Evolutionary conservation across 108 stramenopile species (phyloP).

Genomic region (Cyclotella kingstonii): DNA sequence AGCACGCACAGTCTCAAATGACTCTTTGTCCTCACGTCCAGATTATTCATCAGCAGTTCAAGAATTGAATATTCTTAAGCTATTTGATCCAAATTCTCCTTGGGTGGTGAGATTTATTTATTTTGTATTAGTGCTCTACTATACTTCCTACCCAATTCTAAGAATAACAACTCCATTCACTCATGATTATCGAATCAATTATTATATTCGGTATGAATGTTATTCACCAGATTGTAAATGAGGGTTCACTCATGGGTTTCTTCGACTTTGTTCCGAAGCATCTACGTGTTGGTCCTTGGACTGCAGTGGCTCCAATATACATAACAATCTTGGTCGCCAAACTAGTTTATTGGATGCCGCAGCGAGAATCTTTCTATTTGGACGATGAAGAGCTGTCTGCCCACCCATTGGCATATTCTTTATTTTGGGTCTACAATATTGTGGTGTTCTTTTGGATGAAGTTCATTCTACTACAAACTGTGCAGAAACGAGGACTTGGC

Average conservation of each 20-base stretch:
- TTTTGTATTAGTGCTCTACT: not conserved
- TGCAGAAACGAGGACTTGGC: constrained; percentile 20
- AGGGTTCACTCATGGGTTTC: constrained; percentile 54
- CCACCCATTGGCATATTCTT: constrained; percentile 19
- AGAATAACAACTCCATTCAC: not conserved
- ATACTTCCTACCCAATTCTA: not conserved
- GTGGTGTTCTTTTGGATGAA: constrained; percentile 26
- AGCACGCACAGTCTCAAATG: not conserved
- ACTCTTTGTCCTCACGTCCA: not conserved
- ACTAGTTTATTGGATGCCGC: constrained; percentile 30
- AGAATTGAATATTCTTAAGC: constrained; percentile 6
- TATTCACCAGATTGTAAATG: constrained; percentile 16
- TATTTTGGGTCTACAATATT: constrained; percentile 25
- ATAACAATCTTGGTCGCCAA: constrained; percentile 22
- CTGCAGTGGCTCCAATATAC: constrained; percentile 25
- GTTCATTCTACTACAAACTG: constrained; percentile 5
- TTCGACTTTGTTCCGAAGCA: constrained; percentile 67
- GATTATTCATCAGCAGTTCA: not conserved
- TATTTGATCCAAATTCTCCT: constrained; percentile 31
- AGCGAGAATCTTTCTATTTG: constrained; percentile 7
- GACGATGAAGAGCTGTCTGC: constrained; percentile 19
- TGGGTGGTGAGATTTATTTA: constrained; percentile 11
- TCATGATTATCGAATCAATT: not conserved
- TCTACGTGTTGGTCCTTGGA: constrained; percentile 73
- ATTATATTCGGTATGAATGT: not conserved